Percentiles rank a stretch among this genome's conserved stretches.
Conservation (phyloP, 1,139 yeast genomes). For the Lodderomyces elongisporus region DNA sequence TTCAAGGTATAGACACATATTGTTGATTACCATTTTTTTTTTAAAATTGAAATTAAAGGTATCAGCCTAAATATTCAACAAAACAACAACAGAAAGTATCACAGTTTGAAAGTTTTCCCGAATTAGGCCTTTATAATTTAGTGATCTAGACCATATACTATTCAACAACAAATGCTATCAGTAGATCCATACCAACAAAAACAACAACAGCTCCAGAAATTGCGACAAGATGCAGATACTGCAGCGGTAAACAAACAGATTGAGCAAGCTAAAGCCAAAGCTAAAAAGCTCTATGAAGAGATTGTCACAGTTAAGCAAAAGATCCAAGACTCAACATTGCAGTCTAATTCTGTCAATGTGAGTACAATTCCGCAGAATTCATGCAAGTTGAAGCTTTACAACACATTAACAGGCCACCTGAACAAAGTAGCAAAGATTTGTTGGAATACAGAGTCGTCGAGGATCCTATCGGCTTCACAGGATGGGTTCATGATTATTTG, state of each 20-base stretch:
- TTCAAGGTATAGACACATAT: no score
- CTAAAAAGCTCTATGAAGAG: constrained; percentile 44
- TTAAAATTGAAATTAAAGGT: no score
- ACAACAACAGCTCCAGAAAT: background rate
- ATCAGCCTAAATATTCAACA: no score
- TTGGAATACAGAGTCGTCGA: constrained; percentile 62
- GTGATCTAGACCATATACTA: no score
- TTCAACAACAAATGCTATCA: background rate
- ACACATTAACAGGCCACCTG: constrained; percentile 64
- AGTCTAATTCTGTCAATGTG: constrained; percentile 31
- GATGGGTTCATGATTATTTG: constrained; percentile 84
- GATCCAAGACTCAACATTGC: constrained; percentile 44
- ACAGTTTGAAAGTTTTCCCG: no score
- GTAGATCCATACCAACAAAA: background rate
- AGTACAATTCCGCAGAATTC: constrained; percentile 28
- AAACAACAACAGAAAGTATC: no score
- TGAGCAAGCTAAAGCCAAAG: constrained; percentile 39
- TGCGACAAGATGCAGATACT: background rate
- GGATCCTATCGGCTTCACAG: constrained; percentile 70
- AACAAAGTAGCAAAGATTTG: constrained; percentile 66
- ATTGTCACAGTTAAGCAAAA: constrained; percentile 39
- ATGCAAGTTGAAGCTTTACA: constrained; percentile 30
- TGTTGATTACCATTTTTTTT: no score
- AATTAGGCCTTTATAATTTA: no score
- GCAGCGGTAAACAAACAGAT: constrained; percentile 16